These are phyloP conservation scores for Iodosphaeria phyllophila DNA, from an alignment of 2,329 filamentous ascomycete genomes.

Conservation along the genomic window DNA sequence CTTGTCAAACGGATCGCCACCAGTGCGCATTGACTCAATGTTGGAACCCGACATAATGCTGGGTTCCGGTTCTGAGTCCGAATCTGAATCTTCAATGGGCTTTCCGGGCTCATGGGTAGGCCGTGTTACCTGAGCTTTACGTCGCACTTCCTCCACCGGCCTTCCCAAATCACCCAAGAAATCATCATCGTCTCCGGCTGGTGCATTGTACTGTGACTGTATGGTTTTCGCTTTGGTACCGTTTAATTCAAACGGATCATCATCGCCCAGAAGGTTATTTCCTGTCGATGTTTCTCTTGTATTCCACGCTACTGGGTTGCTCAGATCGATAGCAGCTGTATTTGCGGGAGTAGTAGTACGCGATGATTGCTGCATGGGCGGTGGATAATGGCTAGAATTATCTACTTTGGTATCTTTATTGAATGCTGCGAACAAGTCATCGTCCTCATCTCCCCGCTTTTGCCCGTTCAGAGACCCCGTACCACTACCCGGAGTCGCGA, in stretches of 20 bases:
- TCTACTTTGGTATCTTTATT: constrained; percentile 48
- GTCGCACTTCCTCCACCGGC: constrained; percentile 44
- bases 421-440: constrained; percentile 50
- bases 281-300: too few species aligned
- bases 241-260: constrained; percentile 74
- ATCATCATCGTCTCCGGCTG: constrained; percentile 46
- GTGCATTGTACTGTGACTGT: too few species aligned
- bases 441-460: constrained; percentile 24
- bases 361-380: constrained; percentile 22
- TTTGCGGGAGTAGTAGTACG: constrained; percentile 25
- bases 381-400: constrained; percentile 45
- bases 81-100: constrained; percentile 31
- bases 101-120: constrained; percentile 32
- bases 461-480: constrained; percentile 12
- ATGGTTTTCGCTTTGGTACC: constrained; percentile 28
- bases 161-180: constrained; percentile 45
- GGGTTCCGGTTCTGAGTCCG: constrained; percentile 19
- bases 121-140: constrained; percentile 20
- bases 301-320: constrained; percentile 41
- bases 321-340: constrained; percentile 27
- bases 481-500: constrained; percentile 12
- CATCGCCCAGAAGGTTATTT: too few species aligned
- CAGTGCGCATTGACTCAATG: constrained; percentile 5
- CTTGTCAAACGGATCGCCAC: constrained; percentile 49
- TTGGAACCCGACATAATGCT: constrained; percentile 4